Evolutionary conservation across 2,329 filamentous ascomycete species (phyloP), one percentile per base, ranked within the genome.

Genomic region (Myotisia sp.): DNA sequence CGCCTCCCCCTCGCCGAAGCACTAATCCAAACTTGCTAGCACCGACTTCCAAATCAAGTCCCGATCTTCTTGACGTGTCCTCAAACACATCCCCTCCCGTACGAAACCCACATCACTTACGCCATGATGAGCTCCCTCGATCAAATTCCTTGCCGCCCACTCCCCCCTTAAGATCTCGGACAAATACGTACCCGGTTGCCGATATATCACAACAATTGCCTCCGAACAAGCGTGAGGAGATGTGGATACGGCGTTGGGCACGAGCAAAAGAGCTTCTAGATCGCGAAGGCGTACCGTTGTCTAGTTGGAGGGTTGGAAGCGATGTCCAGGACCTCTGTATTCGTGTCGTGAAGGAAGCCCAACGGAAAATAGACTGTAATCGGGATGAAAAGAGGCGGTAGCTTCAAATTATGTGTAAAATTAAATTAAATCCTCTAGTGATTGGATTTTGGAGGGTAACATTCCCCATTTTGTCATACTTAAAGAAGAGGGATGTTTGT

Each of bases 211-310:
- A 34, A n/a, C 8, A 16, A 18, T 18, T 19, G n/a, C 3, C 26
- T 6, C 54, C 56, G 3, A 65, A 59, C 34, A 66, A 63, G 37
- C 62, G 63, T 6, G 58, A 66, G 37, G 64, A 67, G 36, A 46
- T 65, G 6, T 67, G 64, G 64, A 51, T 52, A 26, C 55, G 63
- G 17, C 55, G 64, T 20, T 67, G 63, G 64, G 56, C 54, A 26
- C 50, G 60, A 3, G 60, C 64, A 0, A 56, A 56, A 18, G 55
- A 59, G 3, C 53, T 63, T 10, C 50, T 67, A 22, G 49, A 54
- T 2, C 44, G 55, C 4, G 49, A 58, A 12, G 59, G 58, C 1
- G 60, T 67, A 13, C 49, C 62, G 6, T 43, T 67, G 13, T 50
- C 53, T 24, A 60, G 53, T 38, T 67, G 64, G 64, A 55, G 61